Percentiles rank a stretch among this genome's conserved stretches.
Evolutionary conservation across 495 filamentous ascomycete genomes (phyloP).

Genomic region (Cryomyces minteri): DNA sequence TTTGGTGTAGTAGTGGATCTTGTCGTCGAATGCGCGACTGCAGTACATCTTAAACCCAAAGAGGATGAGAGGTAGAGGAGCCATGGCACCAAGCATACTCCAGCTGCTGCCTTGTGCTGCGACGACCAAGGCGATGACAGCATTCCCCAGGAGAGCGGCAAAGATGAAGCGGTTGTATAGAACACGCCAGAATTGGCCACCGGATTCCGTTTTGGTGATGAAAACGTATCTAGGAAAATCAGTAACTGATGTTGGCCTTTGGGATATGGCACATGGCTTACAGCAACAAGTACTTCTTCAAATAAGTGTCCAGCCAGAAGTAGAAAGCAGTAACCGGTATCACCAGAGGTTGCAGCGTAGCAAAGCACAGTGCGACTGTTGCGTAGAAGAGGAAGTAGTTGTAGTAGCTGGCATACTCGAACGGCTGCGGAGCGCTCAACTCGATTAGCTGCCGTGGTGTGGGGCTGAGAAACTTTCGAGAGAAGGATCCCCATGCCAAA

Average conservation of each 20-base stretch:
- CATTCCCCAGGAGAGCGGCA: conserved; percentile 58
- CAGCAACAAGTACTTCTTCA: conserved; percentile 90
- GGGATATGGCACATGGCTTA: conserved; percentile 18
- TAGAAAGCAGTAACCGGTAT: conserved; percentile 84
- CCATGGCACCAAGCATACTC: conserved; percentile 44
- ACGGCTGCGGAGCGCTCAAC: conserved; percentile 76
- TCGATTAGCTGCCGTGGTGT: conserved; percentile 90
- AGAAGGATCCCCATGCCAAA: conserved; percentile 62
- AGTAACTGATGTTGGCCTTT: not conserved
- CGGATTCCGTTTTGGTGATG: conserved; percentile 88
- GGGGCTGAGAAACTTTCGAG: conserved; percentile 64
- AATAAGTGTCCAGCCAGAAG: conserved; percentile 66
- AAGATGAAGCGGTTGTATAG: conserved; percentile 86
- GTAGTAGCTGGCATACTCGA: conserved; percentile 94
- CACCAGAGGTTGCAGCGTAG: conserved; percentile 72
- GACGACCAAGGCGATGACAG: conserved; percentile 48
- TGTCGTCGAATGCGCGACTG: conserved; percentile 50
- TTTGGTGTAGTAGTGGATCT: conserved; percentile 54
- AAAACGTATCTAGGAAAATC: conserved; percentile 43
- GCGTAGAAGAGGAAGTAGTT: conserved; percentile 91
- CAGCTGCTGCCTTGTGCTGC: conserved; percentile 26
- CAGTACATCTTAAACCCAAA: conserved; percentile 79
- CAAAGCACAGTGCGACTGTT: conserved; percentile 75
- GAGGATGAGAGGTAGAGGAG: conserved; percentile 67
- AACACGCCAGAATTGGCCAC: conserved; percentile 81